Conservation (phyloP, 2,329 filamentous ascomycete genomes). For the Allantophomopsis cytisporea region DNA sequence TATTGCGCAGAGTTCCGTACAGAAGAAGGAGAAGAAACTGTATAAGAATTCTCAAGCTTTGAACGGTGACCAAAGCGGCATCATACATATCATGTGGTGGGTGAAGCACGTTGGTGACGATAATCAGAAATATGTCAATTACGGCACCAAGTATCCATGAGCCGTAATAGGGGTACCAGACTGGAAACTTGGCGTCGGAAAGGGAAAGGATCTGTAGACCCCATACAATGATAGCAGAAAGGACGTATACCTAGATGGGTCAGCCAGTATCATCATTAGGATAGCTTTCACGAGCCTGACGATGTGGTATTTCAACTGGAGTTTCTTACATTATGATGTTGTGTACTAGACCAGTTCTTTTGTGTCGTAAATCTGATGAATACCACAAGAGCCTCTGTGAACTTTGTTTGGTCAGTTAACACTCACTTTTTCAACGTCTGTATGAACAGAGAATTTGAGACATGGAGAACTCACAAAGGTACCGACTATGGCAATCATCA, state of each 20-base stretch:
- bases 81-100: slow-evolving; percentile 11
- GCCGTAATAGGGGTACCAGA: slow-evolving; percentile 51
- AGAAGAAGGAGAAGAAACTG: slow-evolving; percentile 22
- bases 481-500: slow-evolving; percentile 19
- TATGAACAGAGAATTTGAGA: not conserved
- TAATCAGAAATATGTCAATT: slow-evolving; percentile 36
- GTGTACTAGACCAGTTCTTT: slow-evolving; percentile 4
- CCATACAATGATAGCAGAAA: slow-evolving; percentile 52
- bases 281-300: not conserved
- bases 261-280: not conserved
- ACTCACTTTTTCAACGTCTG: too few relatives aligned
- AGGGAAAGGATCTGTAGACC: slow-evolving; percentile 43
- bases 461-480: slow-evolving; percentile 23
- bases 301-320: not conserved
- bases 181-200: slow-evolving; percentile 30
- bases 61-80: slow-evolving; percentile 9
- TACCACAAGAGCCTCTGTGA: too few relatives aligned
- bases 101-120: slow-evolving; percentile 18
- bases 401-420: too few relatives aligned
- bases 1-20: slow-evolving; percentile 14
- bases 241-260: slow-evolving; percentile 31
- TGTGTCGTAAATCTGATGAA: too few relatives aligned
- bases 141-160: slow-evolving; percentile 44
- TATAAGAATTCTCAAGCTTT: slow-evolving; percentile 14
- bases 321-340: slow-evolving; percentile 19